Conservation (phyloP, 331 rosid species). For the Arachis monticola region DNA sequence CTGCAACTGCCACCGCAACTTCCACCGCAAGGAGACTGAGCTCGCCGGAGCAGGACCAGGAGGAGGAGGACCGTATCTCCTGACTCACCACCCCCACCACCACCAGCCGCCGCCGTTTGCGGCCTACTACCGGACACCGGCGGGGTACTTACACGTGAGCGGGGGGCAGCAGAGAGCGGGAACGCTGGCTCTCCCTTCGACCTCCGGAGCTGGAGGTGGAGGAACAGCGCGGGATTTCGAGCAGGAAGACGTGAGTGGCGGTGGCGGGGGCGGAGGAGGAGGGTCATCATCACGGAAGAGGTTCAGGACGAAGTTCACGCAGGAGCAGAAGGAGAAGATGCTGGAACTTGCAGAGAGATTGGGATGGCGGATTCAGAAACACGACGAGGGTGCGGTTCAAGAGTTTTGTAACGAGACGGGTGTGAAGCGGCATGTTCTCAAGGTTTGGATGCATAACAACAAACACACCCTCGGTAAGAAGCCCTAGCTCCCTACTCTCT, state of each 20-base stretch:
- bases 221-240: slow-evolving; percentile 55
- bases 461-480: slow-evolving; percentile 96
- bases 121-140: slow-evolving; percentile 64
- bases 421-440: slow-evolving; percentile 82
- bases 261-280: slow-evolving; percentile 39
- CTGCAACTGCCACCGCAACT: slow-evolving; percentile 94
- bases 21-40: slow-evolving; percentile 78
- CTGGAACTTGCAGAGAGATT: slow-evolving; percentile 71
- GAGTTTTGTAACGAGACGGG: slow-evolving; percentile 88
- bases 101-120: slow-evolving; percentile 60
- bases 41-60: neutral
- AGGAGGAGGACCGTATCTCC: slow-evolving; percentile 43
- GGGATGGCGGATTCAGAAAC: slow-evolving; percentile 85
- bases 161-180: slow-evolving; percentile 50
- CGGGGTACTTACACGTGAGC: slow-evolving; percentile 71
- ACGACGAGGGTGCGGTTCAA: slow-evolving; percentile 73
- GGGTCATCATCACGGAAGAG: slow-evolving; percentile 59
- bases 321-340: slow-evolving; percentile 91
- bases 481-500: slow-evolving; percentile 54
- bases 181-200: slow-evolving; percentile 79
- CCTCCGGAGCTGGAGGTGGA: slow-evolving; percentile 63
- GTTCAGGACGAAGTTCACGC: slow-evolving; percentile 74
- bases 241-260: slow-evolving; percentile 65
- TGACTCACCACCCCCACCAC: slow-evolving; percentile 27
- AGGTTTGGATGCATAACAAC: slow-evolving; percentile 99